A percentile compares a stretch with the other conserved stretches of the same genome.
Conservation (phyloP, 2,329 filamentous ascomycete genomes). For the Alternaria sp. region DNA sequence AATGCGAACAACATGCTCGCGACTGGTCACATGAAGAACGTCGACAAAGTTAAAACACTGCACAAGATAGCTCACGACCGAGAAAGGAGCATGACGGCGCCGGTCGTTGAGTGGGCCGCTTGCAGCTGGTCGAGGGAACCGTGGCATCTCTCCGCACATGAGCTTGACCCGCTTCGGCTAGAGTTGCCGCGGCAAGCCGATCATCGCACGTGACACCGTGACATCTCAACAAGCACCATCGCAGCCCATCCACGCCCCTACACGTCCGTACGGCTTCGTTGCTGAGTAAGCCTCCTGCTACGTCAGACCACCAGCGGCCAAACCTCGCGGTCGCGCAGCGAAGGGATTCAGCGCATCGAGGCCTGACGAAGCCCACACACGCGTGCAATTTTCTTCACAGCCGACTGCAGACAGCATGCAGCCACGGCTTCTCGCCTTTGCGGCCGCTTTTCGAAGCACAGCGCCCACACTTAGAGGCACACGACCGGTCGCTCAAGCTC, state of each 20-base stretch:
- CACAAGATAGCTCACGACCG: background rate
- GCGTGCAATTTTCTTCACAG: background rate
- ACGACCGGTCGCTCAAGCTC: background rate
- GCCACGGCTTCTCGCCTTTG: slow-evolving; percentile 27
- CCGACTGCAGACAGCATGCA: slow-evolving; percentile 31
- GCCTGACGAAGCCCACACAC: background rate
- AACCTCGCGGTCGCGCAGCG: background rate
- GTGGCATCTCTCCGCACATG: background rate
- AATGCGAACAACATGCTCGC: slow-evolving; percentile 24
- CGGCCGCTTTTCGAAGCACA: slow-evolving; percentile 27
- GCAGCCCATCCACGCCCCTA: background rate
- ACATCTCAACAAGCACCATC: background rate
- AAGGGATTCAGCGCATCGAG: background rate
- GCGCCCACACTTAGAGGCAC: slow-evolving; percentile 7
- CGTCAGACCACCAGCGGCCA: background rate
- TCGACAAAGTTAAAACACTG: background rate
- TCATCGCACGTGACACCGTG: slow-evolving; percentile 23
- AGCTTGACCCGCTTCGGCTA: background rate
- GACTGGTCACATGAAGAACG: slow-evolving; percentile 18
- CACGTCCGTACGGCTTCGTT: background rate
- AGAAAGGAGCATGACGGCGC: slow-evolving; percentile 2
- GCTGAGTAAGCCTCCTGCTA: background rate
- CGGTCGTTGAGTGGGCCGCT: background rate
- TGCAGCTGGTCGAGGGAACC: slow-evolving; percentile 1
- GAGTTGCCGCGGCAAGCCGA: background rate